Evolutionary conservation across 441 rosid species (phyloP), one percentile per base, ranked within the genome.

Genomic region (Brassica balearica): DNA sequence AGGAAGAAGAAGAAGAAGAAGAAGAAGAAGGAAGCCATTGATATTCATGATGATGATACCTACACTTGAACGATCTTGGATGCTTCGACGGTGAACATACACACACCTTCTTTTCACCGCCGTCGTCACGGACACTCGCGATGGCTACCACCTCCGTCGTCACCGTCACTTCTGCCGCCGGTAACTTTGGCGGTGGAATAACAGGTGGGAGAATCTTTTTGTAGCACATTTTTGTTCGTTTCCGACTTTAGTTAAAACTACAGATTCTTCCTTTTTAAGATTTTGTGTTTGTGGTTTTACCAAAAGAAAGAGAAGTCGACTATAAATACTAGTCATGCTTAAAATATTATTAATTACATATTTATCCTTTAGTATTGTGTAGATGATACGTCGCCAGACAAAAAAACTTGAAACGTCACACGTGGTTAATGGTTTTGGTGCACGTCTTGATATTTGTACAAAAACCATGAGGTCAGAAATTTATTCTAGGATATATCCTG

Each of bases 61-160:
- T 86, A 68, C 85, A 84, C 84, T 83, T 81, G 80, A 86, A 86
- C 14, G 89, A 86, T 29, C 89, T 74, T 6, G 87, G 89, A 82
- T 86, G 89, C 67, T 53, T 64, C 1, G 89, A 83, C 7, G 89
- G 89, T 55, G 87, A 84, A 68, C 89, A 86, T 38, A 84, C 73
- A 65, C 87, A 84, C 84, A 48, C 69, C 76, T 81, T 83, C 66
- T 48, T 81, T 56, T 36, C 82, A 60, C 74, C 79, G 19, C 38
- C 79, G 36, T 58, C 80, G 17, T 56, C 46, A 61, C 74, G 36
- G 4, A 8, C 34, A 74, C 8, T 66, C 0, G 1, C 77, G 51
- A 51, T 62, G 38, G 65, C 15, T 66, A n/a, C 53, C 51, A 71
- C 83, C 22, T 64, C 80, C 53, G 67, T 53, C 4, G 8, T 62